Evolutionary conservation across 495 filamentous ascomycete genomes (phyloP).

Genomic region (Neurospora tetraspora): DNA sequence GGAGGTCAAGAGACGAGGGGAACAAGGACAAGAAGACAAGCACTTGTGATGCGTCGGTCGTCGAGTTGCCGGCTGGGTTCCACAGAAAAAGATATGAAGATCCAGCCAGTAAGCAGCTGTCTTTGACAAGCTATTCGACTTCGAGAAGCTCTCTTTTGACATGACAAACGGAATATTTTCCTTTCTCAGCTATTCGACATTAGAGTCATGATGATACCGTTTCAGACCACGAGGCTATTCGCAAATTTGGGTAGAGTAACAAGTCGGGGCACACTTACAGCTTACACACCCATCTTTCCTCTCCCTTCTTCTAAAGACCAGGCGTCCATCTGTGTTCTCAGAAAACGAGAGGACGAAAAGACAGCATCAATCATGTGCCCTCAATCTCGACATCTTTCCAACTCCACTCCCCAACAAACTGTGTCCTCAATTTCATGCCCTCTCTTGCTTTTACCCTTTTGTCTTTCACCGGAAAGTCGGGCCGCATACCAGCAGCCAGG

Average conservation of each 20-base stretch:
- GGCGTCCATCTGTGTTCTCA: background rate
- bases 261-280: background rate
- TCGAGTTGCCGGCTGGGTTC: background rate
- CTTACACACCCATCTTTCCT: background rate
- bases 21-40: background rate
- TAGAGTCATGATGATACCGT: background rate
- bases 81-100: background rate
- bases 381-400: background rate
- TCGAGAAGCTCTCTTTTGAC: background rate
- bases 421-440: background rate
- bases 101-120: background rate
- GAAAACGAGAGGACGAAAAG: background rate
- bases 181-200: background rate
- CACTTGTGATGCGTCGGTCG: background rate
- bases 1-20: background rate
- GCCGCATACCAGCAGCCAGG: background rate
- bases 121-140: background rate
- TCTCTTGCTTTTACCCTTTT: background rate
- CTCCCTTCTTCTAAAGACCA: background rate
- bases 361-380: background rate
- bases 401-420: background rate
- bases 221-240: background rate
- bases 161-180: background rate
- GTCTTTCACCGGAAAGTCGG: background rate
- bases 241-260: background rate